Evolutionary conservation across 2,329 filamentous ascomycete species (phyloP).

Genomic region (Sporothrix phasma): DNA sequence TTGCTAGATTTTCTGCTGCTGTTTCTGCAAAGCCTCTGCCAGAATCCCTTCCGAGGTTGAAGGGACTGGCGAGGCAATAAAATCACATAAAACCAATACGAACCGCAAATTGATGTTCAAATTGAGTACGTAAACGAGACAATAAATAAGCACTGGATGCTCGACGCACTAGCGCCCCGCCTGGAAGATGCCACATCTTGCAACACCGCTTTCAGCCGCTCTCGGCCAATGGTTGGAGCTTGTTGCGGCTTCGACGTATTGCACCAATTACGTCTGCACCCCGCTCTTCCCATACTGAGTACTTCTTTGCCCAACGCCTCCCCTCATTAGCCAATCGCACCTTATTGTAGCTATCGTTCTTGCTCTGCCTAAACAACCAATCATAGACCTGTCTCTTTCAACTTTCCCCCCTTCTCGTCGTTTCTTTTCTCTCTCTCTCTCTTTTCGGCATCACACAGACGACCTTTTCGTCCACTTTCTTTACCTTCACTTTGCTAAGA

Average conservation of each 20-base stretch:
- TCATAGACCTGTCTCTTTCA: too few species aligned
- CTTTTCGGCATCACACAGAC: background rate
- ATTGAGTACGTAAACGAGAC: too few species aligned
- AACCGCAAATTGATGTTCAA: too few species aligned
- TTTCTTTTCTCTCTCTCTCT: too few species aligned
- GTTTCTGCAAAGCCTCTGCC: background rate
- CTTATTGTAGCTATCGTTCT: background rate
- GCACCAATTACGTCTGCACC: background rate
- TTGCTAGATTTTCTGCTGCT: background rate
- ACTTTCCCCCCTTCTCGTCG: too few species aligned
- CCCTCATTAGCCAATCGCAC: constrained; percentile 4
- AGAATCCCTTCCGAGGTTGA: constrained; percentile 6
- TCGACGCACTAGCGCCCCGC: too few species aligned
- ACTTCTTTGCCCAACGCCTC: constrained; percentile 4
- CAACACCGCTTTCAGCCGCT: background rate
- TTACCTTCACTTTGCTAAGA: background rate
- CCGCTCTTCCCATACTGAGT: background rate
- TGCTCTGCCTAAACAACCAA: background rate
- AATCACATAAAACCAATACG: background rate
- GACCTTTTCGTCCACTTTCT: background rate
- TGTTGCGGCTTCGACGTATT: background rate
- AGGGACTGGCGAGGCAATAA: background rate
- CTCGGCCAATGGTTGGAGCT: constrained; percentile 12
- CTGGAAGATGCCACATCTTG: background rate
- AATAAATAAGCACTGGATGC: too few species aligned